A percentile compares a stretch with the other conserved stretches of the same genome.
Evolutionary conservation across 2,329 filamentous ascomycete genomes (phyloP).

Genomic region (Cercospora sp.): DNA sequence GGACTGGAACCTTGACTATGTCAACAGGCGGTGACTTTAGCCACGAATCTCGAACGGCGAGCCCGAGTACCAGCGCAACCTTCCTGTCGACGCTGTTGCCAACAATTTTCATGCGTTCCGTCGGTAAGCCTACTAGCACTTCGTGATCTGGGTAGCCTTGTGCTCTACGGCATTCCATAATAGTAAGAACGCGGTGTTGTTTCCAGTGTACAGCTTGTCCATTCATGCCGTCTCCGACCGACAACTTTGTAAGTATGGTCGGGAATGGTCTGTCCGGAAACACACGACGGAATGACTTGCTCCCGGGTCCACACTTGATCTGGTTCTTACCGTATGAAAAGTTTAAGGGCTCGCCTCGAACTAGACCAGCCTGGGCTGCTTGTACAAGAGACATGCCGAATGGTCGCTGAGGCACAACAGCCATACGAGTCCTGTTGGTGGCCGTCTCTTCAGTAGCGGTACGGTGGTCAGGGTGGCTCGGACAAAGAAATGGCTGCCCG

Average conservation of each 20-base stretch:
- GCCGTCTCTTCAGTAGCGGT: constrained; percentile 46
- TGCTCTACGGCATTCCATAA: constrained; percentile 67
- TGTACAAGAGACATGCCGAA: constrained; percentile 35
- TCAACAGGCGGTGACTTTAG: constrained; percentile 10
- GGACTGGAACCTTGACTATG: not conserved
- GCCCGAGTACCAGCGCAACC: constrained; percentile 65
- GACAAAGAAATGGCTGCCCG: constrained; percentile 60
- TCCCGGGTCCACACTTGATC: constrained; percentile 21
- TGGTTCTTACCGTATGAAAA: constrained; percentile 22
- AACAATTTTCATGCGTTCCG: constrained; percentile 63
- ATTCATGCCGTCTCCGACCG: constrained; percentile 55
- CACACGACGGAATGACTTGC: constrained; percentile 54
- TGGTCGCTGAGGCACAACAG: constrained; percentile 60
- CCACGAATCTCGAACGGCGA: constrained; percentile 63
- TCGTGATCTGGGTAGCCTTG: constrained; percentile 72
- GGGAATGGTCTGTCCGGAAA: constrained; percentile 56
- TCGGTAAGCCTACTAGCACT: constrained; percentile 60
- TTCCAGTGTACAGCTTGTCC: constrained; percentile 65
- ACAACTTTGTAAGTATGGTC: constrained; percentile 61
- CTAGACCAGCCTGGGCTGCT: constrained; percentile 31
- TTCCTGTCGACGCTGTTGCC: constrained; percentile 76
- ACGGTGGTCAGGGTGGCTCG: constrained; percentile 68
- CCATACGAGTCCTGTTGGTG: constrained; percentile 50
- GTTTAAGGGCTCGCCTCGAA: constrained; percentile 34
- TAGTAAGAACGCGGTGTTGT: constrained; percentile 60